Conservation (phyloP, 345 rosid species). For the Salix exigua region DNA sequence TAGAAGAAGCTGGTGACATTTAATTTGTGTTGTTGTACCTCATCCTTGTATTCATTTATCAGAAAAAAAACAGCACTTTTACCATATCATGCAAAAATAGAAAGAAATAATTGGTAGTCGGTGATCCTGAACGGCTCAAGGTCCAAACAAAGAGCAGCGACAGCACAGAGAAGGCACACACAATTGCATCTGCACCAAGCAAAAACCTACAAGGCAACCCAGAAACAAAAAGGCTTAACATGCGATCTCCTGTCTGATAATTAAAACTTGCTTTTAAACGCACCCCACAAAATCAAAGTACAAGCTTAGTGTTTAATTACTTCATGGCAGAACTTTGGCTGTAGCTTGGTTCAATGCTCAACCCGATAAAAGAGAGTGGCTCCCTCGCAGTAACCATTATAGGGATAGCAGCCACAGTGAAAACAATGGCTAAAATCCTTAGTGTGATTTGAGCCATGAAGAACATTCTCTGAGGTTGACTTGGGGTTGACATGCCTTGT, state of each 20-base stretch:
- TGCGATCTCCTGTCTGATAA: too few relatives aligned
- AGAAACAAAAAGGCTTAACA: too few relatives aligned
- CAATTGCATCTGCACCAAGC: constrained; percentile 36
- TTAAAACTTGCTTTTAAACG: background rate
- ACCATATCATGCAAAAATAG: constrained; percentile 40
- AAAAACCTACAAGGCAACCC: constrained; percentile 39
- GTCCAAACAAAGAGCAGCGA: constrained; percentile 35
- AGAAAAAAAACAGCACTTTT: too few relatives aligned
- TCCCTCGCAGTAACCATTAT: constrained; percentile 36
- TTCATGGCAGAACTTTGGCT: constrained; percentile 40
- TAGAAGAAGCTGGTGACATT: too few relatives aligned
- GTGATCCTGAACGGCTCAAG: constrained; percentile 19
- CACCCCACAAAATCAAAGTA: background rate
- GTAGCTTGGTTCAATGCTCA: constrained; percentile 30
- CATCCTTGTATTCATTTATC: too few relatives aligned
- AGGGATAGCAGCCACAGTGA: constrained; percentile 35
- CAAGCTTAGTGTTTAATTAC: constrained; percentile 14
- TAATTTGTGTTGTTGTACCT: too few relatives aligned
- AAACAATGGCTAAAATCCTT: constrained; percentile 39
- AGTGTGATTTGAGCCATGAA: constrained; percentile 33
- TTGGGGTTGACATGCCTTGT: background rate
- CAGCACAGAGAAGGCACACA: constrained; percentile 35
- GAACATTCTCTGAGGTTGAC: constrained; percentile 7
- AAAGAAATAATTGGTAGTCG: constrained; percentile 22
- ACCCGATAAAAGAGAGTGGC: constrained; percentile 20